Evolutionary conservation across 495 filamentous ascomycete genomes (phyloP).

Genomic region (Durotheca rogersii): DNA sequence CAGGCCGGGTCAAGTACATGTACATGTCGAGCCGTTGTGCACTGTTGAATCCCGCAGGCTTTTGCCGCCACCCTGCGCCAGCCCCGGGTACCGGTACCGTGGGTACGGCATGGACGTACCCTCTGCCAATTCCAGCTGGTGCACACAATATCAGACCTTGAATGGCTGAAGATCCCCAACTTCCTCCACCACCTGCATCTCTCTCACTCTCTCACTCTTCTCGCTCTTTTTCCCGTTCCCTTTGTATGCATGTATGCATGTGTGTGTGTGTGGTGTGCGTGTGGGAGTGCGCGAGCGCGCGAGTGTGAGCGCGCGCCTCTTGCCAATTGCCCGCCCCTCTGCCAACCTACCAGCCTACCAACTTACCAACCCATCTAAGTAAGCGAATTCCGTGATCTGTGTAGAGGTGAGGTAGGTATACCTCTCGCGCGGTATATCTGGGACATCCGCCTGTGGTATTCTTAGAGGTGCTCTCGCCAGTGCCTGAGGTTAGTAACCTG

Average conservation of each 20-base stretch:
- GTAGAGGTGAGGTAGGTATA: too few relatives aligned
- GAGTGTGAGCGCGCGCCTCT: too few relatives aligned
- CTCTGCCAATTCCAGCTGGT: slow-evolving; percentile 23
- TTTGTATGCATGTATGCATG: neutral
- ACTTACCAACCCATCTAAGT: neutral
- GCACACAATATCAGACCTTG: slow-evolving; percentile 31
- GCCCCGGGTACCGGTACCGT: slow-evolving; percentile 19
- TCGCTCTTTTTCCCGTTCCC: neutral
- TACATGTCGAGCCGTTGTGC: slow-evolving; percentile 20
- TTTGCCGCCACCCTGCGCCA: slow-evolving; percentile 2
- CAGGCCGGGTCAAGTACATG: slow-evolving; percentile 26
- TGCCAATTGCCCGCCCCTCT: too few relatives aligned
- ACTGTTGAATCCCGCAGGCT: slow-evolving; percentile 4
- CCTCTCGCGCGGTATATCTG: too few relatives aligned
- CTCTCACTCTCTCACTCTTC: neutral
- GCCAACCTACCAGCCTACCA: neutral
- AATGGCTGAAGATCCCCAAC: slow-evolving; percentile 34
- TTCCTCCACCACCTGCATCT: slow-evolving; percentile 22
- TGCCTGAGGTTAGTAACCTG: too few relatives aligned
- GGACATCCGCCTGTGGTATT: too few relatives aligned
- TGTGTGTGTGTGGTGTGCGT: neutral
- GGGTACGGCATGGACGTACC: slow-evolving; percentile 23
- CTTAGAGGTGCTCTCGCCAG: too few relatives aligned
- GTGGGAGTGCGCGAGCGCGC: too few relatives aligned
- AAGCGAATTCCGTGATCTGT: too few relatives aligned